Base-by-base conservation (phyloP, 495 filamentous ascomycete species). In the Penicillium flavigenum region DNA sequence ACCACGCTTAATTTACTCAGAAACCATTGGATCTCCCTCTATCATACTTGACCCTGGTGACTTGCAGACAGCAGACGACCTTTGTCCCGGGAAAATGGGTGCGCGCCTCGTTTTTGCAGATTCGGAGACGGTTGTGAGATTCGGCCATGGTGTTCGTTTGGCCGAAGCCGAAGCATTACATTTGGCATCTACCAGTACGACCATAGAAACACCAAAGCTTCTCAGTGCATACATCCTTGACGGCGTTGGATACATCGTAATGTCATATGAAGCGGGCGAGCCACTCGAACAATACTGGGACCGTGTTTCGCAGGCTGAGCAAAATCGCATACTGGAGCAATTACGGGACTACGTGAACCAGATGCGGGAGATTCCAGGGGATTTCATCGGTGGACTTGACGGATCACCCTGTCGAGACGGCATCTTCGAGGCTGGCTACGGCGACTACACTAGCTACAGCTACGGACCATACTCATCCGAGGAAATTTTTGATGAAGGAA, bases 341-440 rank as follows among this genome's bases (percentile, higher is more conserved):
- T 22, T 43, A 43, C 41, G 41, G 46, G 46, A 48, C 24, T 31
- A 31, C 46, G 22, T 48, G 29, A 48, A 48, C 46, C 29, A 48
- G 17, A 48, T 48, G 29, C 29, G 17, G 29, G 46, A 48, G 24
- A 48, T 48, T 31, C 29, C 29, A 31, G 46, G 46, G 5, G 46
- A 48, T n/a, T 31, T 48, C 29, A 48, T 48, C 29, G 29, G 29
- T 8, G 46, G 29, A 10, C 5, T 48, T 48, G 29, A 48, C 3
- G 20, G 46, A 27, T 48, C 29, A 48, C 24, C 46, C 14, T 48
- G 29, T 43, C 41, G 19, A 22, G 41, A 43, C 9, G 41, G 41
- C 17, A 22, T 43, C n/a, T 43, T 43, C 19, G 41, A 43, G 17
- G 41, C 41, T 2, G 41, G 41, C 8, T 24, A 43, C 19, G 17